Evolutionary conservation across 2,329 filamentous ascomycete genomes (phyloP).

Genomic region (Ophiostoma montium): DNA sequence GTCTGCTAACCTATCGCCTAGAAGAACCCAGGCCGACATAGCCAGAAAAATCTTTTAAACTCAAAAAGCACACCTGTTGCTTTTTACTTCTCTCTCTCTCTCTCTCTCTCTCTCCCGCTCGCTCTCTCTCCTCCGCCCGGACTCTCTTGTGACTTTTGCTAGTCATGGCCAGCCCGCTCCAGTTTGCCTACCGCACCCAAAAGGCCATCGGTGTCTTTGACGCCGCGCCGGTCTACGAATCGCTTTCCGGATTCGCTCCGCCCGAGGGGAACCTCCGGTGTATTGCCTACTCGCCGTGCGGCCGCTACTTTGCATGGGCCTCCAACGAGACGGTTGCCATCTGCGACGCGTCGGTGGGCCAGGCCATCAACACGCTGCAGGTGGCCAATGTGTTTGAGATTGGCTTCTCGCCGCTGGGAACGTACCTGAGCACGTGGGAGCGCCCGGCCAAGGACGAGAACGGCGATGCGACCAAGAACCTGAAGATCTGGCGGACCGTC

Average conservation of each 20-base stretch:
- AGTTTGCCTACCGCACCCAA: slow-evolving; percentile 94
- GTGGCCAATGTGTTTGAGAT: slow-evolving; percentile 84
- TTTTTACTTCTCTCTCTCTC: neutral
- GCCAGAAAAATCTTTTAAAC: neutral
- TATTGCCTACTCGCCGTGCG: slow-evolving; percentile 89
- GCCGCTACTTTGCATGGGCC: slow-evolving; percentile 92
- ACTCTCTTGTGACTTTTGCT: slow-evolving; percentile 64
- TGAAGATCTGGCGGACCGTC: slow-evolving; percentile 87
- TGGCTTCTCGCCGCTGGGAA: slow-evolving; percentile 83
- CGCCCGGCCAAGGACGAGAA: slow-evolving; percentile 82
- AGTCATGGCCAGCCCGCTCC: slow-evolving; percentile 87
- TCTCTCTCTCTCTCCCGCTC: neutral
- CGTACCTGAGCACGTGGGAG: slow-evolving; percentile 94
- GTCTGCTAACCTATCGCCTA: neutral
- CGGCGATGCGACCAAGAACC: slow-evolving; percentile 86
- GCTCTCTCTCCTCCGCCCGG: slow-evolving; percentile 15
- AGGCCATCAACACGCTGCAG: slow-evolving; percentile 59
- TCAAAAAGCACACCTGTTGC: neutral
- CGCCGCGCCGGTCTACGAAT: slow-evolving; percentile 75
- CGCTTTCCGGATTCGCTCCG: slow-evolving; percentile 68
- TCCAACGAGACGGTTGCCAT: slow-evolving; percentile 76
- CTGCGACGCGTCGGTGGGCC: slow-evolving; percentile 65
- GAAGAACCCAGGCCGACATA: too few species aligned
- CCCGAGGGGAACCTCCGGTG: slow-evolving; percentile 91
- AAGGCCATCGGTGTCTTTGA: slow-evolving; percentile 93